A percentile compares a stretch with the other conserved stretches of the same genome.
Evolutionary conservation across 1,284 basidiomycete genomes (phyloP).

Genomic region (Apiotrichum siamense): DNA sequence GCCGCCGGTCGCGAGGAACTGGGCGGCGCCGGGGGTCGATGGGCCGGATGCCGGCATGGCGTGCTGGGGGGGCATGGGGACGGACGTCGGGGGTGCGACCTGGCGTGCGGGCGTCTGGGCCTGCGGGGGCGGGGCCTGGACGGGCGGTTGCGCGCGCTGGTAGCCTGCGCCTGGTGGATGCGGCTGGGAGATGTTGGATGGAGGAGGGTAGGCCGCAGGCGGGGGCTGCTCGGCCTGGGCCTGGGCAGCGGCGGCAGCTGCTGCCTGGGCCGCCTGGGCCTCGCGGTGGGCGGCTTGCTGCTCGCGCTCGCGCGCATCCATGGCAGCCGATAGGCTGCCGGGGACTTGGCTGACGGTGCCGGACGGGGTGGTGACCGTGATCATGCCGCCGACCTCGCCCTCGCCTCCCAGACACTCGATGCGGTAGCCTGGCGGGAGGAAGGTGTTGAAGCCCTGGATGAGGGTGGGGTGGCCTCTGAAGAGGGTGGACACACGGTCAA

Average conservation of each 20-base stretch:
- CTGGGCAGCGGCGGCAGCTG: slow-evolving; percentile 1
- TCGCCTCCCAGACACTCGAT: slow-evolving; percentile 65
- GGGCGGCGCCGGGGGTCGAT: slow-evolving; percentile 40
- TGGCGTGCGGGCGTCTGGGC: slow-evolving; percentile 28
- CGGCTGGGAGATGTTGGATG: background rate
- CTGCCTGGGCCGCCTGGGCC: slow-evolving; percentile 7
- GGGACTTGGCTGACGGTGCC: slow-evolving; percentile 65
- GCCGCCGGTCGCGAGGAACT: slow-evolving; percentile 34
- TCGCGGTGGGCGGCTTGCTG: slow-evolving; percentile 2
- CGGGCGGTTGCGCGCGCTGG: slow-evolving; percentile 17
- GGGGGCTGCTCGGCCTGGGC: slow-evolving; percentile 4
- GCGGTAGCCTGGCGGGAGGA: slow-evolving; percentile 91
- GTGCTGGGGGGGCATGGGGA: slow-evolving; percentile 28
- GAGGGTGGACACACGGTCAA: slow-evolving; percentile 84
- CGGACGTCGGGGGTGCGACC: slow-evolving; percentile 28
- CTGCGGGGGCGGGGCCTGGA: slow-evolving; percentile 21
- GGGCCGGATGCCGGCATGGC: slow-evolving; percentile 21
- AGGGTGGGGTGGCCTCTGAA: slow-evolving; percentile 90
- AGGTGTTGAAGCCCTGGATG: slow-evolving; percentile 99
- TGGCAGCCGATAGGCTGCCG: slow-evolving; percentile 42
- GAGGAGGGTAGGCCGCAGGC: slow-evolving; percentile 1
- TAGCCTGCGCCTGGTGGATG: slow-evolving; percentile 14
- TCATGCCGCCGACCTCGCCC: slow-evolving; percentile 64
- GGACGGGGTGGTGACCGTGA: slow-evolving; percentile 89
- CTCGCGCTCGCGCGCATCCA: slow-evolving; percentile 28